Evolutionary conservation across 306 rosid genomes (phyloP), one percentile per base, ranked within the genome.

Genomic region (Cicer cuneatum): DNA sequence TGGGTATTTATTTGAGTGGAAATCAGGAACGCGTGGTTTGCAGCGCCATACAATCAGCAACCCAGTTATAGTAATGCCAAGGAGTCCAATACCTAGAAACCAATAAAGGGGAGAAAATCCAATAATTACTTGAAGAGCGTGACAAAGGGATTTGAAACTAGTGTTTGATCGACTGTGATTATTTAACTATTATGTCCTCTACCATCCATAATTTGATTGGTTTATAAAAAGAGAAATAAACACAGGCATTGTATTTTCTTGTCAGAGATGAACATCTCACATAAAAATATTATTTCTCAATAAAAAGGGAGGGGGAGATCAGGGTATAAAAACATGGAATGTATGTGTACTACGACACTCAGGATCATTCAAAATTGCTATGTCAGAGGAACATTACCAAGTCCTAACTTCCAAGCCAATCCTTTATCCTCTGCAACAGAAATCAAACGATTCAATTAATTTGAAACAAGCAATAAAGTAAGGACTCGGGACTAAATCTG

Each of bases 51-150:
- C 5, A 6, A 78, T 63, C 54, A 83, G 61, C 69, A 80, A 15
- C 4, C 53, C 84, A 51, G 16, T 75, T 71, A 75, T 19, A 48
- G 75, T 4, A 33, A 51, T 71, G 39, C 3, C 24, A 4, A 71
- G 67, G 45, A 79, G 42, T 67, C 75, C 86, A 75, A 83, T 75
- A 9, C 81, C 86, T 75, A 45, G 38, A 42, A 72, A 54, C 62
- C 74, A 62, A 69, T 8, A 16, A 48, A 29, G 62, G 21, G 49
- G 49, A 7, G 16, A 1, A 47, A n/a, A 47, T 67, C 7, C 7
- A 21, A 56, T 21, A 21, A 21, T 21, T 56, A 10, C 12, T 4
- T 35, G 60, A 33, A 71, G 45, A 63, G 29, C 41, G 48, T 43
- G 62, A 10, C 58, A 47, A 38, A 6, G 7, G 39, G 62, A 11